phyloP scores from a whole-genome alignment of 2,329 filamentous ascomycete species.

The Phialophora chinensis region DNA sequence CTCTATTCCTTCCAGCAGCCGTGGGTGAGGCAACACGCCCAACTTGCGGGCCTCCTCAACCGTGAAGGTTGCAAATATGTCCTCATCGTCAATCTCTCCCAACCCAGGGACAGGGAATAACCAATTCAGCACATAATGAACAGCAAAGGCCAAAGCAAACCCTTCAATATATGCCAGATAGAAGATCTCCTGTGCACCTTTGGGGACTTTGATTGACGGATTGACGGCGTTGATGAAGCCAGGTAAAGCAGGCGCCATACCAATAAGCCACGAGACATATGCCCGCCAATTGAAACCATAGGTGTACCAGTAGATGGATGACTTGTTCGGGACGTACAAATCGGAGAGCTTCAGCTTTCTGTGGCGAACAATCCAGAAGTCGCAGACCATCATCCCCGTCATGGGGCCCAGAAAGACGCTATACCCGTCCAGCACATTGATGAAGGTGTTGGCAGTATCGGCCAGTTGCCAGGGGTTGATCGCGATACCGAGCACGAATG shows the following conservation, averaged over 20 bases:
- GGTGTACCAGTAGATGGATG: slow-evolving; percentile 32
- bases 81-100: slow-evolving; percentile 17
- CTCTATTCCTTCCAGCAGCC: slow-evolving; percentile 9
- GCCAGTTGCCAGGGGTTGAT: slow-evolving; percentile 64
- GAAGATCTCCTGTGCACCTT: slow-evolving; percentile 20
- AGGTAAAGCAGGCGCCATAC: slow-evolving; percentile 63
- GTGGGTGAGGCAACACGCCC: slow-evolving; percentile 16
- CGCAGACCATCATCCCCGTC: slow-evolving; percentile 35
- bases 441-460: slow-evolving; percentile 61
- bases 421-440: slow-evolving; percentile 71
- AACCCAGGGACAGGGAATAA: slow-evolving; percentile 24
- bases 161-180: slow-evolving; percentile 25
- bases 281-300: slow-evolving; percentile 66
- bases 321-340: slow-evolving; percentile 31
- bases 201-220: slow-evolving; percentile 63
- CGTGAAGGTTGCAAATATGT: slow-evolving; percentile 20
- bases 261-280: slow-evolving; percentile 62
- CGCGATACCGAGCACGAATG: slow-evolving; percentile 16
- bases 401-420: slow-evolving; percentile 64
- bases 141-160: slow-evolving; percentile 18
- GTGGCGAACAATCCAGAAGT: slow-evolving; percentile 36
- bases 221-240: slow-evolving; percentile 66
- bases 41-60: slow-evolving; percentile 18
- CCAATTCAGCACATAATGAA: slow-evolving; percentile 21
- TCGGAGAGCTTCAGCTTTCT: slow-evolving; percentile 26